Evolutionary conservation across 73 alveolate genomes (phyloP), one percentile per base, ranked within the genome.

Genomic region (Paramecium octaurelia): DNA sequence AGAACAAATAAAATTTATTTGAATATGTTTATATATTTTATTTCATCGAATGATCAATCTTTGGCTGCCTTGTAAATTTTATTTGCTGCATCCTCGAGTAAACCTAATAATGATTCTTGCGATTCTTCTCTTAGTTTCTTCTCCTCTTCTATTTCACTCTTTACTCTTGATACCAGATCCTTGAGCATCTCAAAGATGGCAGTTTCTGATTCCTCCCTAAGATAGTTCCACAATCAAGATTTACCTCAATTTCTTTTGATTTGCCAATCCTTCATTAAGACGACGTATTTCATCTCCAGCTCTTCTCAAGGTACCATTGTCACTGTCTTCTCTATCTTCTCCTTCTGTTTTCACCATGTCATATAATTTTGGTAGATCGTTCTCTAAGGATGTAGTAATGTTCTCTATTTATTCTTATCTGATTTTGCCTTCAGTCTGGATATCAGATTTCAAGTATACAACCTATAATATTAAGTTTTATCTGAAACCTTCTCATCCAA

Each of bases 171-270:
- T 36, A 97, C 98, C 93, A 96, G 86, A 44, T 90, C 98, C 88
- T 96, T 97, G 34, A 97, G 97, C 97, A 96, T 94, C 70, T 95
- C 99, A 36, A 98, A 88, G 36, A 98, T 97, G 18, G 97, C 92
- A 83, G 98, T 98, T 93, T 98, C 99, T 38, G 98, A 96, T 92
- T 96, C 98, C 73, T 98, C 99, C 86, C 99, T 95, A 36, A 93
- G 31, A 64, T 24, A 92, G 38, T 60, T 29, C 57, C 11, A 16
- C 8, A 18, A 64, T 64, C 6, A 12, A 68, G 8, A 3, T 14
- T 20, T 80, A 80, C 70, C 91, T 80, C 29, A 80, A 48, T 80
- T 44, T 89, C 91, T 89, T 89, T 89, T 89, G 36, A 73, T 77
- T 89, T 20, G 73, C 90, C 24, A 89, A 29, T 27, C 75, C 86